Conservation (phyloP, 2,329 filamentous ascomycete genomes). For the Xylariaceae sp. region DNA sequence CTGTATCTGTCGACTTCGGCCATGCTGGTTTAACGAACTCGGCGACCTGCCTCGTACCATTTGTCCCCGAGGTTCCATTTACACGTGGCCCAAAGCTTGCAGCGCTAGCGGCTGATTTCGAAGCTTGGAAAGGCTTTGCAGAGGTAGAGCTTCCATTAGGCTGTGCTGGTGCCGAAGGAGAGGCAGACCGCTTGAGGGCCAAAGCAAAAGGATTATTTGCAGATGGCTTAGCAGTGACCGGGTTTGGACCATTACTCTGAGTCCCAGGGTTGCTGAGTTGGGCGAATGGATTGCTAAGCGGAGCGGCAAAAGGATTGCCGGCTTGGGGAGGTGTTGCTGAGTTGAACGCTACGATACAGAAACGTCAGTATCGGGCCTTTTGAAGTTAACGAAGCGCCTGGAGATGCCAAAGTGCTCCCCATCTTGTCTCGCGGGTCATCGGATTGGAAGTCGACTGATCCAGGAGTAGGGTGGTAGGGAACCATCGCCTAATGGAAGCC, state of each 20-base stretch:
- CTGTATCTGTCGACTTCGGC: slow-evolving; percentile 15
- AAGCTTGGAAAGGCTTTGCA: slow-evolving; percentile 16
- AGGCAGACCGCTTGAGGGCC: slow-evolving; percentile 5
- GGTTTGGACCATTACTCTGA: slow-evolving; percentile 6
- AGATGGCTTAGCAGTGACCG: slow-evolving; percentile 3
- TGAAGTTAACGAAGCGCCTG: background rate
- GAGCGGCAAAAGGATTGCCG: slow-evolving; percentile 23
- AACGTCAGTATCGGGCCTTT: slow-evolving; percentile 11
- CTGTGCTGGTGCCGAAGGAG: slow-evolving; percentile 14
- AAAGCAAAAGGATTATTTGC: slow-evolving; percentile 11
- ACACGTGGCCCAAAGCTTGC: background rate
- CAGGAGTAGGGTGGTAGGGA: too few species aligned
- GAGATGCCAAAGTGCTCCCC: background rate
- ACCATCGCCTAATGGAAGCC: too few species aligned
- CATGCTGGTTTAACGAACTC: slow-evolving; percentile 25
- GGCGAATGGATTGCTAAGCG: slow-evolving; percentile 20
- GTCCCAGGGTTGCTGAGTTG: slow-evolving; percentile 7
- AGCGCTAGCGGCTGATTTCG: background rate
- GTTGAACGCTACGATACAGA: slow-evolving; percentile 24
- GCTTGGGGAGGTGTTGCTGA: slow-evolving; percentile 10
- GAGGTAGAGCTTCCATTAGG: slow-evolving; percentile 2
- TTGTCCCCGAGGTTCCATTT: background rate
- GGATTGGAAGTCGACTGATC: too few species aligned
- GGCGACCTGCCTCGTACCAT: slow-evolving; percentile 12
- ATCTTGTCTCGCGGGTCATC: background rate